A percentile compares a stretch with the other conserved stretches of the same genome.
Evolutionary conservation across 441 rosid genomes (phyloP).

Genomic region (Mallotus japonicus): DNA sequence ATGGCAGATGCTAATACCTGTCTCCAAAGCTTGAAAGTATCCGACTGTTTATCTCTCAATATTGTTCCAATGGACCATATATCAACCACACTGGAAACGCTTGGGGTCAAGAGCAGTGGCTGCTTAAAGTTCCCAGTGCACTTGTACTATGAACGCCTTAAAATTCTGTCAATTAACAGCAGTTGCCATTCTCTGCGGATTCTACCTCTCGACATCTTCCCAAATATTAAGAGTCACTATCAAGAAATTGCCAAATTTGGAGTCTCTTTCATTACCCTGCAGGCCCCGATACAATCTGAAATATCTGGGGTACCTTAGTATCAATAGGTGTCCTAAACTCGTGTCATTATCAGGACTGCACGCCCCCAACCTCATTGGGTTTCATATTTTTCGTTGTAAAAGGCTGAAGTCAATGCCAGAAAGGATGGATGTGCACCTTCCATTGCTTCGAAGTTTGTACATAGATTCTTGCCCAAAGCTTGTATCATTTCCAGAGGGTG

Average conservation of each 20-base stretch:
- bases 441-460: conserved; percentile 8
- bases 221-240: conserved; percentile 24
- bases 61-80: conserved; percentile 3
- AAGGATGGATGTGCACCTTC: conserved; percentile 13
- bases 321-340: conserved; percentile 34
- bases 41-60: not conserved
- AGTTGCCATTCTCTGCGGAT: conserved; percentile 33
- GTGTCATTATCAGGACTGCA: conserved; percentile 20
- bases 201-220: conserved; percentile 29
- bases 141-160: conserved; percentile 22
- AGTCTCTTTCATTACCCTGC: conserved; percentile 21
- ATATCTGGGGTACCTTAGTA: conserved; percentile 17
- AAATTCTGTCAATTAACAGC: conserved; percentile 22
- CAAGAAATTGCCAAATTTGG: conserved; percentile 26
- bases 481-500: conserved; percentile 9
- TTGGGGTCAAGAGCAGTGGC: conserved; percentile 24
- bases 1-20: not conserved
- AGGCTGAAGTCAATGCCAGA: conserved; percentile 19
- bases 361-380: conserved; percentile 13
- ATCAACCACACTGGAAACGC: conserved; percentile 14
- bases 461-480: conserved; percentile 22
- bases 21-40: not conserved
- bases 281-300: conserved; percentile 8
- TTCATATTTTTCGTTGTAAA: conserved; percentile 23
- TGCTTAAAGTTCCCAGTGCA: conserved; percentile 29